Evolutionary conservation across 345 rosid genomes (phyloP).

Genomic region (Citrus inodora): DNA sequence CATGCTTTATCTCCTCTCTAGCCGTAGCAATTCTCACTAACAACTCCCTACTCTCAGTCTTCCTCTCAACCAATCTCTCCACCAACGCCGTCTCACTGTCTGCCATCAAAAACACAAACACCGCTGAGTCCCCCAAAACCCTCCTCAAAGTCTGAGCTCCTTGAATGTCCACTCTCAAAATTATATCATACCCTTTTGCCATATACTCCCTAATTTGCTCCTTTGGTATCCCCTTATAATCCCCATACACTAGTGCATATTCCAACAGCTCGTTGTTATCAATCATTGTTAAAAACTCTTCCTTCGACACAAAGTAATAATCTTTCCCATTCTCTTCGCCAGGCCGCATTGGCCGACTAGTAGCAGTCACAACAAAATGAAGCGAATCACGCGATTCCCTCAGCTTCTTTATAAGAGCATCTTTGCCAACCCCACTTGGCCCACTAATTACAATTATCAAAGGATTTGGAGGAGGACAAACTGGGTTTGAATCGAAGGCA

Average conservation of each 20-base stretch:
- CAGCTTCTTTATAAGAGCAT: slow-evolving; percentile 68
- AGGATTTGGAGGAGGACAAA: slow-evolving; percentile 53
- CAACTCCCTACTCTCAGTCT: slow-evolving; percentile 70
- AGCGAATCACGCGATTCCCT: slow-evolving; percentile 49
- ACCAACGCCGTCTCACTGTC: slow-evolving; percentile 79
- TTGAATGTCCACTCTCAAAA: slow-evolving; percentile 86
- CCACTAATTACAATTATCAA: slow-evolving; percentile 76
- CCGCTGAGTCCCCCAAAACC: slow-evolving; percentile 68
- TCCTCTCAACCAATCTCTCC: slow-evolving; percentile 76
- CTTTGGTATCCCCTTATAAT: slow-evolving; percentile 87
- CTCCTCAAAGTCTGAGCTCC: slow-evolving; percentile 74
- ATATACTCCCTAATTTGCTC: slow-evolving; percentile 69
- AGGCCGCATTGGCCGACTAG: slow-evolving; percentile 62
- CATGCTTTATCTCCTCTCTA: slow-evolving; percentile 72
- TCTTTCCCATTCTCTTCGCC: slow-evolving; percentile 86
- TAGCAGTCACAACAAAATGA: slow-evolving; percentile 87
- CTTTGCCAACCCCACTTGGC: slow-evolving; percentile 96
- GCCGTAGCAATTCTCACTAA: slow-evolving; percentile 79
- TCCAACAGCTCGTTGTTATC: slow-evolving; percentile 72
- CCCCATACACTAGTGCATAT: slow-evolving; percentile 83
- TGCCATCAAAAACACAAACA: slow-evolving; percentile 73
- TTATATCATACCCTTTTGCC: slow-evolving; percentile 67
- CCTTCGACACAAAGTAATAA: slow-evolving; percentile 69
- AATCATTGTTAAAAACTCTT: slow-evolving; percentile 63
- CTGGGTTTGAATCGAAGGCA: slow-evolving; percentile 41